Conservation (phyloP, 441 rosid genomes). For the Rhodomyrtus psidioides region DNA sequence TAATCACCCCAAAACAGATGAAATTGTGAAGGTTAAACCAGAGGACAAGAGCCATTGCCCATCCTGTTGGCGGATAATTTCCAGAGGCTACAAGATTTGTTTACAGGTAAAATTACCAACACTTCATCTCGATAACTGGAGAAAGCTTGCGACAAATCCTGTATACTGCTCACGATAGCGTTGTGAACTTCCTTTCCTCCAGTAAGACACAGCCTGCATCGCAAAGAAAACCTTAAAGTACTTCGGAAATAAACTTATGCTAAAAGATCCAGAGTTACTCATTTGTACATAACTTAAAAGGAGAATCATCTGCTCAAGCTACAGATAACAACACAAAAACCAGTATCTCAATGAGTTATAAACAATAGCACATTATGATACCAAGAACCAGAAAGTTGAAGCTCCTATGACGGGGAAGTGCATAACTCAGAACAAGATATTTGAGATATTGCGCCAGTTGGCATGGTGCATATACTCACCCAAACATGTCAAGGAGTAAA, state of each 20-base stretch:
- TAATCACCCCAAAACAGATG: not conserved
- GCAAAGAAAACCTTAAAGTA: not conserved
- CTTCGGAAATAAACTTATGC: not conserved
- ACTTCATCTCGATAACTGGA: conserved; percentile 92
- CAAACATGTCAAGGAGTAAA: conserved; percentile 77
- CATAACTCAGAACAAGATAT: not conserved
- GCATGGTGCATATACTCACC: conserved; percentile 41
- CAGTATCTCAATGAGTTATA: not conserved
- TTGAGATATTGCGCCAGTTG: not conserved
- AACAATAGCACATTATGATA: not conserved
- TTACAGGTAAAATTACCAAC: conserved; percentile 42
- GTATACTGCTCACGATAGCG: conserved; percentile 93
- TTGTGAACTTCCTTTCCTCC: conserved; percentile 97
- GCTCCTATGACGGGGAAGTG: not conserved
- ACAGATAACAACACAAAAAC: not conserved
- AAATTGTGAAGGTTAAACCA: not conserved
- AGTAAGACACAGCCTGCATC: conserved; percentile 69
- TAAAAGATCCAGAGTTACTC: not conserved
- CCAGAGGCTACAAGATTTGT: not conserved
- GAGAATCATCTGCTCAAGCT: not conserved
- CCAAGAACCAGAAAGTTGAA: not conserved
- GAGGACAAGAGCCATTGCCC: not conserved
- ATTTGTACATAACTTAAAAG: not conserved
- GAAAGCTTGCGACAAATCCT: conserved; percentile 81
- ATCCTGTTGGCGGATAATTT: not conserved